Base-by-base conservation (phyloP, 2,329 filamentous ascomycete genomes). In the Claviceps paspali region DNA sequence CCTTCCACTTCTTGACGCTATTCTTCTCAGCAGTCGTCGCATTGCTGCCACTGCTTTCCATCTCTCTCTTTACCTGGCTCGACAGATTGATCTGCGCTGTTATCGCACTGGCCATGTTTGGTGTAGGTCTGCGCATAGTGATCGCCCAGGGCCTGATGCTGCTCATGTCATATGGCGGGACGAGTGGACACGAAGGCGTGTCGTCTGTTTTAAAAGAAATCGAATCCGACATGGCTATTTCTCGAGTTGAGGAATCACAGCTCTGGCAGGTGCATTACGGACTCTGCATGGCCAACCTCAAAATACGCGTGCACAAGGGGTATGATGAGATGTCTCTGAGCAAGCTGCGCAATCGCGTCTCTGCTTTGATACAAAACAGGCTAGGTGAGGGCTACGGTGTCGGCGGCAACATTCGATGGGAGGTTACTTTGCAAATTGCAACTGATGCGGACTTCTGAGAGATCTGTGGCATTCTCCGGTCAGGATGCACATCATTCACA, bases 191-290 rank as follows among this genome's bases (percentile, higher is more conserved):
- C 34, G 54, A 52, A 28, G 62, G 73, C 4, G 76, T 91, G 2
- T 68, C 74, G 3, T 76, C 79, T 17, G 79, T 94, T n/a, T 67
- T 95, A 49, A 73, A 74, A 39, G 85, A 93, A 55, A 87, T 98
- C 36, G 79, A 86, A 54, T 70, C 76, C 2, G 86, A 95, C 49
- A 76, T 82, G 2, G 70, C 72, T 38, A 76, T 96, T 19, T 71
- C 72, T 31, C 70, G 71, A 1, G 76, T 98, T 33, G 84, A 95
- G 40, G 87, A 95, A 51, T 88, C 87, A 2, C 79, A 86, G 53
- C 94, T 98, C 58, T 98, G 91, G 91, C 91, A 98, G 63, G 91
- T 95, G 11, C 91, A 98, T 59, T 95, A 96, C 55, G 87, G 88
- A 2, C 67, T 96, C 29, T 93, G 86, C 52, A 93, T 96, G 81